A percentile compares a stretch with the other conserved stretches of the same genome.
phyloP scores from a whole-genome alignment of 441 rosid species.

The Erodium moschatum region DNA sequence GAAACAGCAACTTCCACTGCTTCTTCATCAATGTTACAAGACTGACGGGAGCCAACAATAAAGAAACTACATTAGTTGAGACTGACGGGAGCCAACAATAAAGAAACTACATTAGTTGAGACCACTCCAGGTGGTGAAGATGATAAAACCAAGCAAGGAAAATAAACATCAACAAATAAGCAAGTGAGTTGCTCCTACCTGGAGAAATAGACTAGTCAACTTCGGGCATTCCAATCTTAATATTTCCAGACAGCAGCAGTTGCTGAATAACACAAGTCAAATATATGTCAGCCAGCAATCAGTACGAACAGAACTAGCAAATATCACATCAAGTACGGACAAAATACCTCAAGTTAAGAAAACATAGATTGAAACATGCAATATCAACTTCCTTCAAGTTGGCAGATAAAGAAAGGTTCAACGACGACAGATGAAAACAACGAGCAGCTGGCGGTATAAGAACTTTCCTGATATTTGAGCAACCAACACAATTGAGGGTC shows the following conservation, averaged over 20 bases:
- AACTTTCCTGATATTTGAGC: slow-evolving; percentile 83
- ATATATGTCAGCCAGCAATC: slow-evolving; percentile 15
- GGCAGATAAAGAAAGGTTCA: slow-evolving; percentile 76
- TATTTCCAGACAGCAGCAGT: slow-evolving; percentile 74
- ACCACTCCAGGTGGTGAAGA: background rate
- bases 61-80: slow-evolving; percentile 10
- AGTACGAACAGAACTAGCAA: slow-evolving; percentile 10
- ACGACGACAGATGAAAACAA: slow-evolving; percentile 59
- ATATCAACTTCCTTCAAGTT: slow-evolving; percentile 85
- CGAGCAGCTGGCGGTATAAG: slow-evolving; percentile 63
- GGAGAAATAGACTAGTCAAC: slow-evolving; percentile 85
- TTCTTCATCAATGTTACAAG: slow-evolving; percentile 69
- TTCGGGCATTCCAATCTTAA: slow-evolving; percentile 76
- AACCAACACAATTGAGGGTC: slow-evolving; percentile 85
- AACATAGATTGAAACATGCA: slow-evolving; percentile 55
- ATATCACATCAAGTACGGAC: slow-evolving; percentile 2
- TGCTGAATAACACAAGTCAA: slow-evolving; percentile 35
- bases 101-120: slow-evolving; percentile 10
- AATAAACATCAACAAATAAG: background rate
- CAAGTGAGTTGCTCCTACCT: slow-evolving; percentile 35
- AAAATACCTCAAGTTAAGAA: slow-evolving; percentile 72
- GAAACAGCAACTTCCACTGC: slow-evolving; percentile 70
- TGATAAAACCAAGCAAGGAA: background rate
- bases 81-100: slow-evolving; percentile 23
- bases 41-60: slow-evolving; percentile 32